phyloP scores from a whole-genome alignment of 768 basidiomycete genomes.

The Suillus cothurnatus region DNA sequence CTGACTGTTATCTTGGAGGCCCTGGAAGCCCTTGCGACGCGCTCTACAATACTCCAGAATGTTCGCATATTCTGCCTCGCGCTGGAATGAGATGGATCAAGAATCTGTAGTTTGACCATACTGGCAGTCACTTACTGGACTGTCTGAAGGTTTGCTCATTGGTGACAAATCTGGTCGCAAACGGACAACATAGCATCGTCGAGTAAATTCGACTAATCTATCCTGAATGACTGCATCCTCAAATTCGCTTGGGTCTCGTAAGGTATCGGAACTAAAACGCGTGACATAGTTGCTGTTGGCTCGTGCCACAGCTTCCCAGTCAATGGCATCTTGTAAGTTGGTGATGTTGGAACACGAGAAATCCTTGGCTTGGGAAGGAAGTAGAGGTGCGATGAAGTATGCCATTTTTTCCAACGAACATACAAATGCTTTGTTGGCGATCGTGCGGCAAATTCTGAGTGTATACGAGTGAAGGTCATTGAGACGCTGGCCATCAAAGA shows the following conservation, averaged over 20 bases:
- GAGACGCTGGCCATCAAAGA: conserved; percentile 47
- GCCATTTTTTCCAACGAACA: conserved; percentile 55
- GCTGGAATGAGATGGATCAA: conserved; percentile 40
- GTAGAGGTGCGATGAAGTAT: conserved; percentile 71
- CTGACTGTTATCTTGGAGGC: conserved; percentile 62
- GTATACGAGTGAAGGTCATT: conserved; percentile 62
- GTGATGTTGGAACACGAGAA: background rate
- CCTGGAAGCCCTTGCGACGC: conserved; percentile 61
- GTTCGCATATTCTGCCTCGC: conserved; percentile 60
- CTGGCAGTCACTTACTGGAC: conserved; percentile 49
- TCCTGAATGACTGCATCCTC: conserved; percentile 76
- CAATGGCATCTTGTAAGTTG: conserved; percentile 48
- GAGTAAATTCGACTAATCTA: conserved; percentile 72
- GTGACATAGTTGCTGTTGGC: conserved; percentile 56
- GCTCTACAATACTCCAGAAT: conserved; percentile 69
- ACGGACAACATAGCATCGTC: conserved; percentile 59
- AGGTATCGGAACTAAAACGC: conserved; percentile 45
- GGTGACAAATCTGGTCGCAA: conserved; percentile 73
- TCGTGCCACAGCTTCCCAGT: conserved; percentile 62
- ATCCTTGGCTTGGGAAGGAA: conserved; percentile 27
- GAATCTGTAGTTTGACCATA: conserved; percentile 1
- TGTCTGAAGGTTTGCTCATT: conserved; percentile 66
- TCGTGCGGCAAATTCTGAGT: conserved; percentile 57
- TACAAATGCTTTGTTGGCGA: conserved; percentile 70
- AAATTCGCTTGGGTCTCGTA: conserved; percentile 38